phyloP scores from a whole-genome alignment of 2,329 filamentous ascomycete genomes.

The Calonectria multiphialidica region DNA sequence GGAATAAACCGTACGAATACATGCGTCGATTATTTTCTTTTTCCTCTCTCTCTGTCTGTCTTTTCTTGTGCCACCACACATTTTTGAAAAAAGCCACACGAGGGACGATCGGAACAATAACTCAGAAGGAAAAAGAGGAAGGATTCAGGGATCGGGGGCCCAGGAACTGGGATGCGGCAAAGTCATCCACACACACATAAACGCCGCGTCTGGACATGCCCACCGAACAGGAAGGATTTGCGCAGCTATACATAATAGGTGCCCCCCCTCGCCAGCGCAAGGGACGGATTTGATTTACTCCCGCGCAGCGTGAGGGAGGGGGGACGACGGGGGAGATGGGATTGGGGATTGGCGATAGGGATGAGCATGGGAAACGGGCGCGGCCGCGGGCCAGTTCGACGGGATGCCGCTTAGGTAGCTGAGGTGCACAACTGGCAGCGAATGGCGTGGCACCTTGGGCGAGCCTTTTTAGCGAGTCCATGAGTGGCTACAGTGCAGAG shows the following conservation, averaged over 20 bases:
- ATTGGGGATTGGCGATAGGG: slow-evolving; percentile 24
- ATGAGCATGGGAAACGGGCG: slow-evolving; percentile 12
- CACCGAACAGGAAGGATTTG: slow-evolving; percentile 2
- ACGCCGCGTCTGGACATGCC: neutral
- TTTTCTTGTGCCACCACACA: neutral
- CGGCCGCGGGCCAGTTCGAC: slow-evolving; percentile 6
- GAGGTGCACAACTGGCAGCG: slow-evolving; percentile 1
- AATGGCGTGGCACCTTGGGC: neutral
- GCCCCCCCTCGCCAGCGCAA: neutral
- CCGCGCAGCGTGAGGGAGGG: slow-evolving; percentile 1
- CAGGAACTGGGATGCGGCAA: neutral
- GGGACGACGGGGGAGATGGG: slow-evolving; percentile 21
- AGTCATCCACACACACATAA: neutral
- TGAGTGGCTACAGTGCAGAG: slow-evolving; percentile 14
- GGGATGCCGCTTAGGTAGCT: slow-evolving; percentile 4
- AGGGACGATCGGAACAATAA: neutral
- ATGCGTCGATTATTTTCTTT: neutral
- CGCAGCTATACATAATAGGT: neutral
- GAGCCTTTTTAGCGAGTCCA: neutral
- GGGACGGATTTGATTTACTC: neutral
- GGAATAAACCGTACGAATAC: neutral
- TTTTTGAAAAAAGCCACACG: neutral
- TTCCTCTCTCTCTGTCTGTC: neutral
- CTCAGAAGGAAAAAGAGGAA: neutral
- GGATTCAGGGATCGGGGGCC: neutral